Percentiles rank a stretch among this genome's conserved stretches.
Evolutionary conservation across 1,284 basidiomycete genomes (phyloP).

Genomic region (Sutorius eximius): DNA sequence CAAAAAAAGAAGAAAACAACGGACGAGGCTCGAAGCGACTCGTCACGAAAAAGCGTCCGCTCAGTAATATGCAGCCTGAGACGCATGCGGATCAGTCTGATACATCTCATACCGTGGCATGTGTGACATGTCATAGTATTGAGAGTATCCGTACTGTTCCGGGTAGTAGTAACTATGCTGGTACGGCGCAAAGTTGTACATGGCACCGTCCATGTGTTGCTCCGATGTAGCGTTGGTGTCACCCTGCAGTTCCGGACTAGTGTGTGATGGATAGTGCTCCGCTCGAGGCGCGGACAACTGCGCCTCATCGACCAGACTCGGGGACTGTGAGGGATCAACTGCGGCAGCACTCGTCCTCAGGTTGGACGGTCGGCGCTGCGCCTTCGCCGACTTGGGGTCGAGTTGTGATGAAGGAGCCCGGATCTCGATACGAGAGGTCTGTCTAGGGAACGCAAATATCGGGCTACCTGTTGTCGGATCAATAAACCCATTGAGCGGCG

Average conservation of each 20-base stretch:
- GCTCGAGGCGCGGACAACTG: conserved; percentile 6
- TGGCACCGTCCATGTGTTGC: conserved; percentile 35
- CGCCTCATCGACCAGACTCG: conserved; percentile 23
- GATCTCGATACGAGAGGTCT: conserved; percentile 70
- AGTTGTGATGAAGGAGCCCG: conserved; percentile 52
- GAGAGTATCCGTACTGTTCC: conserved; percentile 62
- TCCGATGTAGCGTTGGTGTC: conserved; percentile 19
- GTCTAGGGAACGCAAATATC: conserved; percentile 72
- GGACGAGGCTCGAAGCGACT: conserved; percentile 7
- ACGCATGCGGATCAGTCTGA: conserved; percentile 47
- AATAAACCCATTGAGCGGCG: conserved; percentile 58
- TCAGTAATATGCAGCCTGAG: conserved; percentile 64
- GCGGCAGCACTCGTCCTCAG: conserved; percentile 47
- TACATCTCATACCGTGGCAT: conserved; percentile 67
- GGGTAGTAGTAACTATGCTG: conserved; percentile 63
- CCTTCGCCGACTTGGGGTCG: conserved; percentile 38
- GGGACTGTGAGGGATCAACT: conserved; percentile 44
- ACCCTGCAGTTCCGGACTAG: conserved; percentile 20
- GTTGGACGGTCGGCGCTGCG: conserved; percentile 37
- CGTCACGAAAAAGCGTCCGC: conserved; percentile 16
- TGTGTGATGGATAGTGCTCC: conserved; percentile 22
- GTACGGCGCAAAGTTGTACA: conserved; percentile 57
- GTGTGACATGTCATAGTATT: conserved; percentile 66
- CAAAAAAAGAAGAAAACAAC: conserved; percentile 12
- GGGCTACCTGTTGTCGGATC: conserved; percentile 62